Conservation (phyloP, 768 basidiomycete species). For the Cystofilobasidium macerans region DNA sequence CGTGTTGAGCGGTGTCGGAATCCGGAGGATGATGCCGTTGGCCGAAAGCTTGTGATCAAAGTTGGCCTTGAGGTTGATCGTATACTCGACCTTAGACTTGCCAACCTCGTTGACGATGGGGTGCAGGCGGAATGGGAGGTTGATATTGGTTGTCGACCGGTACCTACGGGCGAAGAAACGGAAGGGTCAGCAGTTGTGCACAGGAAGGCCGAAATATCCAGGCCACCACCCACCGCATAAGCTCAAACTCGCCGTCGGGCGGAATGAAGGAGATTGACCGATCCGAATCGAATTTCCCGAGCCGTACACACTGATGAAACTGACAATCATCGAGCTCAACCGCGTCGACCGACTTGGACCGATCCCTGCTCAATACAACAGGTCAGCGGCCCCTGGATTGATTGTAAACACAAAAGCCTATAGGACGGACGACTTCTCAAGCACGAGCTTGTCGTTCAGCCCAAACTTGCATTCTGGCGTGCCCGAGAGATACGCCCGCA, state of each 20-base stretch:
- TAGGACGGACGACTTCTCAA: slow-evolving; percentile 54
- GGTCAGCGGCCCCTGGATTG: too few species aligned
- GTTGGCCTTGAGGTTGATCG: slow-evolving; percentile 72
- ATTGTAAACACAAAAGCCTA: too few species aligned
- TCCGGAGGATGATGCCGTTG: slow-evolving; percentile 78
- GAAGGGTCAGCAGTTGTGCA: background rate
- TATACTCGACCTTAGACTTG: slow-evolving; percentile 81
- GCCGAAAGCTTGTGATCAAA: slow-evolving; percentile 88
- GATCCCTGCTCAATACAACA: too few species aligned
- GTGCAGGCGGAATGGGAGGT: slow-evolving; percentile 78
- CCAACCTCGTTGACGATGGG: slow-evolving; percentile 88
- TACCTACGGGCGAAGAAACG: slow-evolving; percentile 49
- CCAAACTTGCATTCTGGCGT: slow-evolving; percentile 96
- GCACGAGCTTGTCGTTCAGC: slow-evolving; percentile 99
- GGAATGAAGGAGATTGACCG: slow-evolving; percentile 98
- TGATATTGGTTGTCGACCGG: slow-evolving; percentile 89
- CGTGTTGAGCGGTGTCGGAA: slow-evolving; percentile 93
- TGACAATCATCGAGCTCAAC: slow-evolving; percentile 99
- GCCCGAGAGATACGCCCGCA: slow-evolving; percentile 79
- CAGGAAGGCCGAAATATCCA: background rate
- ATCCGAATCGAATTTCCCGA: slow-evolving; percentile 95
- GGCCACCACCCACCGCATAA: slow-evolving; percentile 58
- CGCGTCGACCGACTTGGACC: slow-evolving; percentile 34
- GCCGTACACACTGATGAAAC: slow-evolving; percentile 97
- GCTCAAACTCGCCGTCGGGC: slow-evolving; percentile 95